A percentile compares a stretch with the other conserved stretches of the same genome.
phyloP scores from a whole-genome alignment of 1,139 yeast genomes.

The Saccharomyces uvarum region DNA sequence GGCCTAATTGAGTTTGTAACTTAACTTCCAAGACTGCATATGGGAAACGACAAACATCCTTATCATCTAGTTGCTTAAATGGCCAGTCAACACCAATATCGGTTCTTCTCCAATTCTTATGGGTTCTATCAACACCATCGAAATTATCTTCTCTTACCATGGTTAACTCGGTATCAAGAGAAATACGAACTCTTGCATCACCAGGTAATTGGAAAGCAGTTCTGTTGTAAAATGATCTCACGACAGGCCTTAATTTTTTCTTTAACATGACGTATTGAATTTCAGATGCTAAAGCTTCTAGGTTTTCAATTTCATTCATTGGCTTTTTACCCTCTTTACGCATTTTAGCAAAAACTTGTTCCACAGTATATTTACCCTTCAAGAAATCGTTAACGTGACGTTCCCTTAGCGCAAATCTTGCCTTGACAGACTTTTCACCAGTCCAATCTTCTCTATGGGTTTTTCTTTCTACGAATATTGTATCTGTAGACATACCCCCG shows the following conservation, averaged over 20 bases:
- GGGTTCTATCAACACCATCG: constrained; percentile 84
- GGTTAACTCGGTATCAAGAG: constrained; percentile 88
- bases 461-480: constrained; percentile 90
- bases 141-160: constrained; percentile 97
- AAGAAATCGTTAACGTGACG: constrained; percentile 79
- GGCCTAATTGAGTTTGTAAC: constrained; percentile 94
- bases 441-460: constrained; percentile 99
- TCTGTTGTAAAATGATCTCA: constrained; percentile 92
- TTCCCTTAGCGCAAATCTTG: constrained; percentile 87
- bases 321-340: constrained; percentile 89
- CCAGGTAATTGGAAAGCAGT: constrained; percentile 99
- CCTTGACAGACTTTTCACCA: constrained; percentile 96
- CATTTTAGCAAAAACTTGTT: constrained; percentile 84
- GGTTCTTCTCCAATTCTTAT: constrained; percentile 94
- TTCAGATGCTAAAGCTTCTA: constrained; percentile 87
- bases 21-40: constrained; percentile 96
- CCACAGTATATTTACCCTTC: constrained; percentile 76
- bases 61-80: constrained; percentile 71
- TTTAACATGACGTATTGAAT: constrained; percentile 83
- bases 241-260: constrained; percentile 82
- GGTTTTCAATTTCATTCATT: constrained; percentile 76
- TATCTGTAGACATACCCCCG: constrained; percentile 92
- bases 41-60: constrained; percentile 87
- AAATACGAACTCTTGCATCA: constrained; percentile 96
- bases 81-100: constrained; percentile 98